Conservation (phyloP, 345 rosid species). For the Anastatica hierochuntica region DNA sequence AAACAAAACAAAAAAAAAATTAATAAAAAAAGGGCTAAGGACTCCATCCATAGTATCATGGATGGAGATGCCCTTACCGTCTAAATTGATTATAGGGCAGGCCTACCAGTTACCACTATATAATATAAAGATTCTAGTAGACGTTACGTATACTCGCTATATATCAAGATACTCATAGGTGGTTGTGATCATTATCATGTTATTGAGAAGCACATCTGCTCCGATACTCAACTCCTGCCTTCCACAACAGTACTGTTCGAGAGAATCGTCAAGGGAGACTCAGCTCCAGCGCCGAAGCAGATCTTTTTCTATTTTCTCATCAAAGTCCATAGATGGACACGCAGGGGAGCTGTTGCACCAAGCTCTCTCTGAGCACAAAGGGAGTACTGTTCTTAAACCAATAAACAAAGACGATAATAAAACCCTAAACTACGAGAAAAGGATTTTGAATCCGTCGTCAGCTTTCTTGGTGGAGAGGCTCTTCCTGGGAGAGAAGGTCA, state of each 20-base stretch:
- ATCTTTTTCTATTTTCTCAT: constrained; percentile 29
- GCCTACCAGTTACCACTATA: no score
- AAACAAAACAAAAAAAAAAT: no score
- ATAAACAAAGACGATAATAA: not conserved
- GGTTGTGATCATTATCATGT: no score
- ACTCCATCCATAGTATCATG: no score
- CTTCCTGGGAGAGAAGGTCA: no score
- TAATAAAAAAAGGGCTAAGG: no score
- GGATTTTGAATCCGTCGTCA: constrained; percentile 12
- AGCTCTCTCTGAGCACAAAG: constrained; percentile 19
- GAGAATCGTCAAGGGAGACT: constrained; percentile 37
- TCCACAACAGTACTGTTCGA: constrained; percentile 27
- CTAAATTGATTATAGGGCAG: no score
- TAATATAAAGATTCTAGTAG: no score
- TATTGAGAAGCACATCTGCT: constrained; percentile 42
- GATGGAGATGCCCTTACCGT: no score
- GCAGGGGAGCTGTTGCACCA: constrained; percentile 23
- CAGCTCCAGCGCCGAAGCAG: constrained; percentile 35
- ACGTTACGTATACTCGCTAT: no score
- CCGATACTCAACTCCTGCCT: constrained; percentile 49
- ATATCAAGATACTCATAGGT: no score
- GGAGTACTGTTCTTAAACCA: constrained; percentile 10
- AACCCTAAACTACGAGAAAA: not conserved
- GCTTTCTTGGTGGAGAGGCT: constrained; percentile 17
- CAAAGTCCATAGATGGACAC: constrained; percentile 25